Conservation (phyloP, 192 early-diverging fungal species). For the Spinellus fusiger region DNA sequence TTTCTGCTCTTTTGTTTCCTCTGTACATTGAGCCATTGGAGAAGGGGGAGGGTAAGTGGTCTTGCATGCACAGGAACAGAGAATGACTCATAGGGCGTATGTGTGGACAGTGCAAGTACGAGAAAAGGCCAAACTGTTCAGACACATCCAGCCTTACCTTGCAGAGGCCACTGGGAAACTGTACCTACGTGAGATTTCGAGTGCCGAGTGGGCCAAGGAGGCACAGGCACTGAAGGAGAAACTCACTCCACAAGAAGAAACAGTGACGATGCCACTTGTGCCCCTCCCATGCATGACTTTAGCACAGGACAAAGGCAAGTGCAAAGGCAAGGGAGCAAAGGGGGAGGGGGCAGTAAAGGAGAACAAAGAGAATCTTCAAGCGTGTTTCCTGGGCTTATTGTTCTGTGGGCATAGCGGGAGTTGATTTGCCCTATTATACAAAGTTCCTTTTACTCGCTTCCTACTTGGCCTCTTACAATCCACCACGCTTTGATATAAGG, state of each 20-base stretch:
- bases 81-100: background rate
- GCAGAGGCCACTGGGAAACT: slow-evolving; percentile 76
- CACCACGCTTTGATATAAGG: slow-evolving; percentile 73
- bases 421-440: slow-evolving; percentile 83
- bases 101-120: slow-evolving; percentile 39
- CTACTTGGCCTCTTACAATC: slow-evolving; percentile 93
- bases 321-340: background rate
- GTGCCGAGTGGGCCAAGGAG: slow-evolving; percentile 66
- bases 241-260: too few species aligned
- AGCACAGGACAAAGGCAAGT: background rate
- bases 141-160: slow-evolving; percentile 73
- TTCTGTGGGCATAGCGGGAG: slow-evolving; percentile 30
- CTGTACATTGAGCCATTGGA: slow-evolving; percentile 69
- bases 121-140: slow-evolving; percentile 72
- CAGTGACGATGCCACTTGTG: too few species aligned
- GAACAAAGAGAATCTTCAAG: background rate
- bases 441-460: slow-evolving; percentile 86
- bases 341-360: slow-evolving; percentile 22
- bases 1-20: slow-evolving; percentile 76
- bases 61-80: too few species aligned
- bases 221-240: slow-evolving; percentile 18
- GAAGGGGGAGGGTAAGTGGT: background rate
- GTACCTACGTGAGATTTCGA: slow-evolving; percentile 89
- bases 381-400: background rate
- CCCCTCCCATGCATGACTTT: background rate